Base-by-base conservation (phyloP, 2,329 filamentous ascomycete genomes). In the Xylaria sp. region DNA sequence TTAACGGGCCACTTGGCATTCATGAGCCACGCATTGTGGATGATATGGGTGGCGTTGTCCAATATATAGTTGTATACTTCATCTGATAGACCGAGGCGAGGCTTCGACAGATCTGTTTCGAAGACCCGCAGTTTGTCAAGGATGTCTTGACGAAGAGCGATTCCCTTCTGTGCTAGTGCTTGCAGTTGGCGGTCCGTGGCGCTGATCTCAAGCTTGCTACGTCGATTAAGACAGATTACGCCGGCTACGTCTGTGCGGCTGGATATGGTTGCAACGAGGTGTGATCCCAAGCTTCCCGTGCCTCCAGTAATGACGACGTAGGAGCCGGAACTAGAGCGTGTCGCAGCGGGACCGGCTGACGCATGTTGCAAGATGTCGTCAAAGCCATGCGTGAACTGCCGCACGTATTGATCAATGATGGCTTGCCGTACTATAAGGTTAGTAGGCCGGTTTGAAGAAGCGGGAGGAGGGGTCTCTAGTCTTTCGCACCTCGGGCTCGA, bases 1-100 rank as follows among this genome's bases (percentile, higher is more conserved):
- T 61, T 56, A 0, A 85, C 3, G 0, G 79, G 72, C 2, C 81
- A 76, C 55, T 75, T 83, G 9, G 72, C 73, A 60, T 76, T 82
- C 83, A 86, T 85, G 0, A 80, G 81, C 83, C 83, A 87, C 0
- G 83, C 84, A 55, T 82, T 85, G 72, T 86, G 84, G 22, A 85
- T 63, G 45, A 88, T 80, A 65, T 86, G 81, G 0, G 85, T 87
- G 0, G 68, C n/a, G 1, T 36, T 33, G 3, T 55, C 29, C 0
- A 76, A 71, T 0, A 87, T 77, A 0, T 56, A 25, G 2, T 73
- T 45, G 68, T 87, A 86, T 1, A 78, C 74, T 3, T 70, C 45
- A 0, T 63, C 17, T 0, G 75, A 25, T 0, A 88, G 75, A 0
- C 84, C 85, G 0, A 87, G 77, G 2, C 70, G 61, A 0, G 79